These are phyloP conservation scores for Irpex lacteus DNA, from an alignment of 1,284 basidiomycete genomes.

Conservation along the genomic window DNA sequence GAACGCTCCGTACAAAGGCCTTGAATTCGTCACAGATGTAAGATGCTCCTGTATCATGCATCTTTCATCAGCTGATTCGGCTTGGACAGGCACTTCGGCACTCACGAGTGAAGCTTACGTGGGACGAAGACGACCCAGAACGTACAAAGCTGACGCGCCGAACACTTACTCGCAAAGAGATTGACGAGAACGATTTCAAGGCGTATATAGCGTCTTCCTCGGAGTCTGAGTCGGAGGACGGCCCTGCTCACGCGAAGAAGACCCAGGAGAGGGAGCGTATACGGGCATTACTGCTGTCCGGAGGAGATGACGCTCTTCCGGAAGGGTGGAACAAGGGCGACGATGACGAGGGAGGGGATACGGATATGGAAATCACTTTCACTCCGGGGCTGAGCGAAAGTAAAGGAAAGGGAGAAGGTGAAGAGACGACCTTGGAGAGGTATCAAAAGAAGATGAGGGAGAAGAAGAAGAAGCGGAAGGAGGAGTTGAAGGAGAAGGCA, in stretches of 20 bases:
- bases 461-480: constrained; percentile 79
- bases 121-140: constrained; percentile 98
- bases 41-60: constrained; percentile 22
- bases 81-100: constrained; percentile 84
- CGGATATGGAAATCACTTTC: constrained; percentile 94
- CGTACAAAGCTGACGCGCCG: constrained; percentile 81
- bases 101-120: constrained; percentile 96
- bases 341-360: constrained; percentile 43
- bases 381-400: constrained; percentile 71
- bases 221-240: constrained; percentile 46
- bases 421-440: constrained; percentile 81
- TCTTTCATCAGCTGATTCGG: constrained; percentile 1
- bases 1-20: constrained; percentile 67
- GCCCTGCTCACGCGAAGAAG: constrained; percentile 22
- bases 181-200: constrained; percentile 87
- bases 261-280: constrained; percentile 56
- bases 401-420: constrained; percentile 47
- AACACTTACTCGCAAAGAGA: constrained; percentile 75
- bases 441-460: constrained; percentile 89
- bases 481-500: constrained; percentile 47
- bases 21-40: constrained; percentile 95
- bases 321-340: constrained; percentile 75
- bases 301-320: constrained; percentile 60
- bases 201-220: constrained; percentile 81
- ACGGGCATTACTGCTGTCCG: constrained; percentile 69